Conservation (phyloP, 805 yeast genomes). For the Kazachstania bromeliacearum region DNA sequence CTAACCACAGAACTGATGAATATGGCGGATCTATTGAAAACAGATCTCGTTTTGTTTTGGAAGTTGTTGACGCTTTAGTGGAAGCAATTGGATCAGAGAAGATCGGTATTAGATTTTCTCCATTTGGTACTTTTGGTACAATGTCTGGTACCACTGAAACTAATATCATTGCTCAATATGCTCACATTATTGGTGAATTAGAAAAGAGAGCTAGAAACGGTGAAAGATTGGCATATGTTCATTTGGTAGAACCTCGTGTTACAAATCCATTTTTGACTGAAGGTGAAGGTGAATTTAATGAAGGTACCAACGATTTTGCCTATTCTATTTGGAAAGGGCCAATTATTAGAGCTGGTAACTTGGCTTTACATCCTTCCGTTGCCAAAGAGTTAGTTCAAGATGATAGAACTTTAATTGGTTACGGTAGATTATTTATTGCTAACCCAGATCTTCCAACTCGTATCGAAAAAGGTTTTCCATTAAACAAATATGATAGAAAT, state of each 20-base stretch:
- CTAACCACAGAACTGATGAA: constrained; percentile 39
- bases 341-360: constrained; percentile 33
- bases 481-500: constrained; percentile 36
- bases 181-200: constrained; percentile 34
- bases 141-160: constrained; percentile 31
- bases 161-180: constrained; percentile 30
- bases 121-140: constrained; percentile 33
- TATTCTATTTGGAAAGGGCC: constrained; percentile 36
- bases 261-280: constrained; percentile 15
- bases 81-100: constrained; percentile 44
- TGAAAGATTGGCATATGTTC: constrained; percentile 32
- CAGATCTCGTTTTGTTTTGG: constrained; percentile 36
- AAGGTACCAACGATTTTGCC: constrained; percentile 28
- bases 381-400: constrained; percentile 23
- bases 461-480: constrained; percentile 30
- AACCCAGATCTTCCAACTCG: constrained; percentile 46
- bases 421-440: constrained; percentile 40
- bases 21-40: constrained; percentile 47
- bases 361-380: constrained; percentile 14
- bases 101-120: constrained; percentile 40
- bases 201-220: constrained; percentile 31
- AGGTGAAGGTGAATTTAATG: constrained; percentile 20
- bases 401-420: constrained; percentile 33
- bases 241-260: constrained; percentile 30
- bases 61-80: constrained; percentile 40